Base-by-base conservation (phyloP, 805 yeast species). In the Candida adriatica region DNA sequence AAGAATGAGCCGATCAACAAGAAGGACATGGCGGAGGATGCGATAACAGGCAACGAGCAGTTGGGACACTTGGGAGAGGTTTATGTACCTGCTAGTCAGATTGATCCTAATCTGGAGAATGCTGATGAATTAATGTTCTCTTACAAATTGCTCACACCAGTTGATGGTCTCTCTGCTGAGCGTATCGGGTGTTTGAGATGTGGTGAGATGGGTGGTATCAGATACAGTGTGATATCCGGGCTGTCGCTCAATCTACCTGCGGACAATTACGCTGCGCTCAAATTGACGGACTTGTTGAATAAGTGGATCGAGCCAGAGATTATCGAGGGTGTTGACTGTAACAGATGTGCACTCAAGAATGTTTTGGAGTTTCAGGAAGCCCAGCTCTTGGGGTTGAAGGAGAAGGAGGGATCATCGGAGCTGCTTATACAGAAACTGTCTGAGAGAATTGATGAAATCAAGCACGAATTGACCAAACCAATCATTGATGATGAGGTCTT, bases 241-340 rank as follows among this genome's bases (percentile, higher is more conserved):
- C 54, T 83, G 30, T 76, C 83, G 43, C 65, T 83, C 43, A 82
- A 79, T 40, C 60, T 83, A 29, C 88, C 90, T 1, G 56, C 66
- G 26, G 64, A 62, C 28, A 58, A 55, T 29, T 56, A 56, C 27
- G 66, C 66, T 21, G 51, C 65, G 1, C 57, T 66, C 22, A 59
- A 61, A 27, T 58, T 83, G 34, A 55, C 69, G 5, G 74, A 69
- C 13, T 62, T 83, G 32, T 55, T 84, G 39, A 61, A 68, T 27
- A 73, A 75, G 26, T 84, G 87, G 85, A 73, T 67, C 6, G 68
- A 73, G 35, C 84, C 88, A 24, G 98, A 90, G 52, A 73, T 82
- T 15, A 87, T 90, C 37, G 88, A 85, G 43, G 95, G 87, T 27
- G 98, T 90, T 22, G 90, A 87, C 56, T 90, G 98, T 62, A 86